Evolutionary conservation across 129 eudicot species (phyloP), one percentile per base, ranked within the genome.

Genomic region (Flaveria robusta): DNA sequence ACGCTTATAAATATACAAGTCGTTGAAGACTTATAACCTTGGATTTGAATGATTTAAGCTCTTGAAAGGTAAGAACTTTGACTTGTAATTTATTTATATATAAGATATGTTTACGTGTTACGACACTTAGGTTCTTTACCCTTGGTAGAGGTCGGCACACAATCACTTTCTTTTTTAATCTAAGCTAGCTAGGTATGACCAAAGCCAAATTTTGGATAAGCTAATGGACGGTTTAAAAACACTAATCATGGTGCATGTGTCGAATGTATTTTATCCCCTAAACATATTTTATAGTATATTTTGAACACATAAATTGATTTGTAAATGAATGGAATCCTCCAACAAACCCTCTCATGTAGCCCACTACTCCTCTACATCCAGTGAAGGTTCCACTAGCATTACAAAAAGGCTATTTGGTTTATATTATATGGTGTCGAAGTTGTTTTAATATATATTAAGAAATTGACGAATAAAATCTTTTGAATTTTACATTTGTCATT

Each of bases 181-280:
- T 54, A 71, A 31, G 23, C 70, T 26, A 69, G 26, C 63, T 39
- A 10, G 78, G 77, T 62, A 74, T 66, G 78, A 86, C 71, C 85
- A 87, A 86, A 86, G 90, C 82, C 43, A 65, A 63, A 73, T 81
- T 79, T 89, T 88, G 92, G 96, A 83, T 87, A 89, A 81, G 89
- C 87, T 75, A 70, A 66, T 83, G 70, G 71, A 78, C 41, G 49
- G 80, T 74, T 74, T 41, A 0, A 65, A 74, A 85, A 76, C 77
- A 80, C 79, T 76, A 85, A 82, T 84, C 77, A 89, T 92, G 91
- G 75, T 68, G 62, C 92, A 86, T 80, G 92, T 90, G 90, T 90
- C 81, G 78, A 90, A 86, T 83, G 88, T 84, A 90, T 79, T 72
- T 69, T 64, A 79, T 80, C 79, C 85, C 84, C 82, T 47, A 64